Percentiles rank a stretch among this genome's conserved stretches.
Evolutionary conservation across 1,284 basidiomycete genomes (phyloP).

Genomic region (Rhodotorula sp.): DNA sequence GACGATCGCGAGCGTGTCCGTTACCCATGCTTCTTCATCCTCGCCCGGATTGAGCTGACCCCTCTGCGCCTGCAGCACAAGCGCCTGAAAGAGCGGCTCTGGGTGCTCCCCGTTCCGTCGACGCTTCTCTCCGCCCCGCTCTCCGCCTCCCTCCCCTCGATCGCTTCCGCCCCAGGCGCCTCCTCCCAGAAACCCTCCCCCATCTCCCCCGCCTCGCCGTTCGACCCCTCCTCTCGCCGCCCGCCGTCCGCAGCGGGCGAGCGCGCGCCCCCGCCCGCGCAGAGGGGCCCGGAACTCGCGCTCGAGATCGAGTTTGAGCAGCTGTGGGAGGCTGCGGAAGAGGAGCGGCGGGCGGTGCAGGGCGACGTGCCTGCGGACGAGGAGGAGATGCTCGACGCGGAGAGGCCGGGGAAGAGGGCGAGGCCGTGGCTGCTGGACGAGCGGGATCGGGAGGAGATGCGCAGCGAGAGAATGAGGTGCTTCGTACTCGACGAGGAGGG

Average conservation of each 20-base stretch:
- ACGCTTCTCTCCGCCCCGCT: slow-evolving; percentile 35
- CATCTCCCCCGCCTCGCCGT: slow-evolving; percentile 47
- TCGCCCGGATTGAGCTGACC: neutral
- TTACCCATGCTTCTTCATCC: neutral
- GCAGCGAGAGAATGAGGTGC: slow-evolving; percentile 34
- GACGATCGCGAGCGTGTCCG: slow-evolving; percentile 81
- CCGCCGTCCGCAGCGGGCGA: slow-evolving; percentile 2
- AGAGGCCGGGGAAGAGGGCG: slow-evolving; percentile 6
- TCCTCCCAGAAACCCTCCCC: slow-evolving; percentile 41
- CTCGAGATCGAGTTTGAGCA: slow-evolving; percentile 89
- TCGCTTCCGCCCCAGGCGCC: slow-evolving; percentile 36
- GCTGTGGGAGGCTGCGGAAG: slow-evolving; percentile 84
- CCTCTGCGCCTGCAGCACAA: slow-evolving; percentile 62
- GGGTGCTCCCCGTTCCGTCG: slow-evolving; percentile 75
- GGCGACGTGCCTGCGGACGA: slow-evolving; percentile 19
- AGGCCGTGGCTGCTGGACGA: slow-evolving; percentile 20
- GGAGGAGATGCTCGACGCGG: neutral
- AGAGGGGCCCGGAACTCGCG: slow-evolving; percentile 23
- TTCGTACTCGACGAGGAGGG: slow-evolving; percentile 13
- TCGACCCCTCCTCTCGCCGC: slow-evolving; percentile 22
- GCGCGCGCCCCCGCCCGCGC: no score
- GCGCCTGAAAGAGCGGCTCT: slow-evolving; percentile 83
- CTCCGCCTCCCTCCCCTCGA: slow-evolving; percentile 47
- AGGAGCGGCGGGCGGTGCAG: slow-evolving; percentile 63
- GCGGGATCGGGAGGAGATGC: slow-evolving; percentile 34